Evolutionary conservation across 2,329 filamentous ascomycete genomes (phyloP).

Genomic region (Elsinoe necatrix): DNA sequence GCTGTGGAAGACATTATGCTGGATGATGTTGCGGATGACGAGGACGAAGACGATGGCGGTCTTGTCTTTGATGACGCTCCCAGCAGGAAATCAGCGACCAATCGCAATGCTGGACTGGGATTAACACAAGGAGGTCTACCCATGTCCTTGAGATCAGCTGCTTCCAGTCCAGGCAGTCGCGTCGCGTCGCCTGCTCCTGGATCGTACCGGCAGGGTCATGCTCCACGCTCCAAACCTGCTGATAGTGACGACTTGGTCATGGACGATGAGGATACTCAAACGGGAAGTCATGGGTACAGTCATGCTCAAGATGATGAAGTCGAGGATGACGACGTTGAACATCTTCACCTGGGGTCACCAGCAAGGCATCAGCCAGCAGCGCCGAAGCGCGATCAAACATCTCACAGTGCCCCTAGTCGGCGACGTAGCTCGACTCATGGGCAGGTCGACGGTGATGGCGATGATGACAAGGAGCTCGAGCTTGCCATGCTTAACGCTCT

Average conservation of each 20-base stretch:
- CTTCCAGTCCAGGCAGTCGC: slow-evolving; percentile 23
- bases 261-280: slow-evolving; percentile 25
- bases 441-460: slow-evolving; percentile 25
- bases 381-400: slow-evolving; percentile 28
- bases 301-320: slow-evolving; percentile 19
- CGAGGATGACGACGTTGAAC: slow-evolving; percentile 30
- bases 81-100: background rate
- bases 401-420: slow-evolving; percentile 23
- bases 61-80: slow-evolving; percentile 12
- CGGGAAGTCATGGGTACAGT: slow-evolving; percentile 21
- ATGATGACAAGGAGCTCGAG: slow-evolving; percentile 36
- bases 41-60: slow-evolving; percentile 21
- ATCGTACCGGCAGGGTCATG: slow-evolving; percentile 18
- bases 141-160: slow-evolving; percentile 28
- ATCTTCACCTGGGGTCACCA: slow-evolving; percentile 18
- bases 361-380: slow-evolving; percentile 27
- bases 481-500: slow-evolving; percentile 36
- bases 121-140: background rate
- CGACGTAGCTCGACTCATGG: slow-evolving; percentile 23
- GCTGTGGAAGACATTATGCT: slow-evolving; percentile 19
- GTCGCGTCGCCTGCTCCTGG: slow-evolving; percentile 21
- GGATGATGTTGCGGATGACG: slow-evolving; percentile 22
- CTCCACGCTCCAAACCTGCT: slow-evolving; percentile 22
- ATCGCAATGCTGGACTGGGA: slow-evolving; percentile 1
- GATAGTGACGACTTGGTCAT: slow-evolving; percentile 29